phyloP scores from a whole-genome alignment of 2,329 filamentous ascomycete genomes.

The Cercospora citrullina region DNA sequence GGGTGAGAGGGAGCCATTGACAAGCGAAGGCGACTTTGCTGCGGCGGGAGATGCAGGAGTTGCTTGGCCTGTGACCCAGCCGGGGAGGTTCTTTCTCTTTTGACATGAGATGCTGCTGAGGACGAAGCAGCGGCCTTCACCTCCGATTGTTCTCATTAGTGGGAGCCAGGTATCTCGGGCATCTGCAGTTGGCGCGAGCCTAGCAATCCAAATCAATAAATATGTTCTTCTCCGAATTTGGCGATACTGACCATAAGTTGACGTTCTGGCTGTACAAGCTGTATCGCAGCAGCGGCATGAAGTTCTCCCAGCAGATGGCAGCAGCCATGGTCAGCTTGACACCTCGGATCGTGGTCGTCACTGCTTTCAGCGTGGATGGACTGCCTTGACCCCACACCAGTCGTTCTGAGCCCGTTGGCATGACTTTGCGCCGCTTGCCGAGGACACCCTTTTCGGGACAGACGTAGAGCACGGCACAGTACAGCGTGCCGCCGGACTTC shows the following conservation, averaged over 20 bases:
- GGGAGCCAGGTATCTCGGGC: constrained; percentile 77
- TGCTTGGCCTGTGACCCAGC: constrained; percentile 52
- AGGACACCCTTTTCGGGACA: constrained; percentile 70
- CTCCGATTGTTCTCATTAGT: constrained; percentile 77
- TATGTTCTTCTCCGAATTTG: not conserved
- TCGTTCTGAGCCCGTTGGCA: constrained; percentile 83
- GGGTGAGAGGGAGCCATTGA: constrained; percentile 17
- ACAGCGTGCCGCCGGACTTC: constrained; percentile 75
- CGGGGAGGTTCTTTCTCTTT: constrained; percentile 57
- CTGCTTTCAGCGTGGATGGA: constrained; percentile 73
- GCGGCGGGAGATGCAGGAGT: not conserved
- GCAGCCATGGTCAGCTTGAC: constrained; percentile 77
- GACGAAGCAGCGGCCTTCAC: constrained; percentile 83
- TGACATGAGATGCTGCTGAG: constrained; percentile 83
- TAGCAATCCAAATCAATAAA: not conserved
- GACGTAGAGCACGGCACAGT: constrained; percentile 80
- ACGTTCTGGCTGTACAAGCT: constrained; percentile 85
- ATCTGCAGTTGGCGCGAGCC: constrained; percentile 84
- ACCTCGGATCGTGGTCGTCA: constrained; percentile 76
- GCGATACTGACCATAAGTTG: constrained; percentile 64
- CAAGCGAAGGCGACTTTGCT: not conserved
- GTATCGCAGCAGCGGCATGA: constrained; percentile 87
- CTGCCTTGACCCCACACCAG: constrained; percentile 87
- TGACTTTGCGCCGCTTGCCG: constrained; percentile 87
- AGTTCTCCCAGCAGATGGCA: constrained; percentile 96